phyloP scores from a whole-genome alignment of 352 stramenopile genomes.

The Phytophthora sansomeana region DNA sequence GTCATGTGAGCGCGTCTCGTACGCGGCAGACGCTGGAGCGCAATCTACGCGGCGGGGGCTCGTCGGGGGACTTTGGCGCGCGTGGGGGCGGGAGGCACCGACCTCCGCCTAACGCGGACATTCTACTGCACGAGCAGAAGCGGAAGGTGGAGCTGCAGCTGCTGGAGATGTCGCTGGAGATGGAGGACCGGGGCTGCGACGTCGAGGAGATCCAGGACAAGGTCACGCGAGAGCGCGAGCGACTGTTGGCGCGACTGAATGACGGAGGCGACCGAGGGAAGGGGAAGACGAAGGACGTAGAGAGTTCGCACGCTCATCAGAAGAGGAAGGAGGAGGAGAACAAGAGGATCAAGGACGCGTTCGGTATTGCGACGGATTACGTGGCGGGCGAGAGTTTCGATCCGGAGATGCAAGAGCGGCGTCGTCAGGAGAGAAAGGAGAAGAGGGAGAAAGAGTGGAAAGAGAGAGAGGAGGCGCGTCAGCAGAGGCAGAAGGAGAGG shows the following conservation, averaged over 20 bases:
- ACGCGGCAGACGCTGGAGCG: conserved; percentile 68
- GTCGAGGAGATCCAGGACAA: conserved; percentile 78
- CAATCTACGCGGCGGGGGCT: conserved; percentile 40
- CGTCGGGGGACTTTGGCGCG: conserved; percentile 19
- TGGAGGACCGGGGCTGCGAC: conserved; percentile 78
- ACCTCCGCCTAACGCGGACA: conserved; percentile 69
- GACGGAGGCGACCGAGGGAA: conserved; percentile 4
- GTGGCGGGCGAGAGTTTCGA: conserved; percentile 84
- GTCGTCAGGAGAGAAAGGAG: conserved; percentile 57
- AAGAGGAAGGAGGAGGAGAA: conserved; percentile 78
- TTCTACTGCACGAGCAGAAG: conserved; percentile 84
- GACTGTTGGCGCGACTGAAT: conserved; percentile 50
- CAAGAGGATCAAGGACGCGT: conserved; percentile 69
- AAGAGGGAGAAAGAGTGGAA: conserved; percentile 56
- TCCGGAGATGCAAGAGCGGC: conserved; percentile 71
- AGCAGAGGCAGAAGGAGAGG: conserved; percentile 46
- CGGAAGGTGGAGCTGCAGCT: conserved; percentile 83
- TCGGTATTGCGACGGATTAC: conserved; percentile 78
- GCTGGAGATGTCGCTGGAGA: conserved; percentile 77
- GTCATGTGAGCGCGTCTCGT: conserved; percentile 76
- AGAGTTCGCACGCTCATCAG: conserved; percentile 63
- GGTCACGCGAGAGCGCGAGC: conserved; percentile 60
- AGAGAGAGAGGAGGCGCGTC: conserved; percentile 52
- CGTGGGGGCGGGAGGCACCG: conserved; percentile 32
- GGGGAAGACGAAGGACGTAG: conserved; percentile 26